Percentiles rank a stretch among this genome's conserved stretches.
Conservation (phyloP, 2,329 filamentous ascomycete species). For the Claviceps spartinae region DNA sequence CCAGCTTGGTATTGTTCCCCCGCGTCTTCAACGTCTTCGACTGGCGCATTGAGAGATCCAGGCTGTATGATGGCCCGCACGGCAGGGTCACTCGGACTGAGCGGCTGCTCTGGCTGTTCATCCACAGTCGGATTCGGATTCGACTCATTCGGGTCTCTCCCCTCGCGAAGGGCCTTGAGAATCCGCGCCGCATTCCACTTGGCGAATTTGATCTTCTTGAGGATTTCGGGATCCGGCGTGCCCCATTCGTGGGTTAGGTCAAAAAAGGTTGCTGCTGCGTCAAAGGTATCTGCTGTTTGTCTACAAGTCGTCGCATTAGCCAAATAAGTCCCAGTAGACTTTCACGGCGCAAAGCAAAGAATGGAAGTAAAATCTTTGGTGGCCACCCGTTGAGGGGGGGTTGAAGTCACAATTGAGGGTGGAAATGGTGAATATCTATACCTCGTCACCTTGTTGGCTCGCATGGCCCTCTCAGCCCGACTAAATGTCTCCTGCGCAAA, state of each 20-base stretch:
- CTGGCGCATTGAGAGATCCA: constrained; percentile 26
- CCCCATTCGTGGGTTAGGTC: constrained; percentile 81
- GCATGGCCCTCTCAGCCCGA: constrained; percentile 68
- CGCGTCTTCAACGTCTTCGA: constrained; percentile 40
- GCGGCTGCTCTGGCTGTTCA: constrained; percentile 23
- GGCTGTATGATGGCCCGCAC: constrained; percentile 32
- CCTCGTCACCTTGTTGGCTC: constrained; percentile 72
- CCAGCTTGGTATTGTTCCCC: constrained; percentile 16
- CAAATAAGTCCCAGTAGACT: too few relatives aligned
- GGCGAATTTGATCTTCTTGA: constrained; percentile 85
- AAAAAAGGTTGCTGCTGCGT: constrained; percentile 84
- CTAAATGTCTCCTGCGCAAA: constrained; percentile 84
- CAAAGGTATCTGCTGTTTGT: constrained; percentile 87
- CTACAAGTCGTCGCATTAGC: constrained; percentile 25
- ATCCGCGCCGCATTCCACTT: constrained; percentile 94
- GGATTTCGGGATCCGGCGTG: constrained; percentile 56
- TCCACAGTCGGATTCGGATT: constrained; percentile 47
- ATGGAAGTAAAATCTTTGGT: not conserved
- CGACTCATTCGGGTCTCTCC: constrained; percentile 80
- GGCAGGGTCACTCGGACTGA: constrained; percentile 54
- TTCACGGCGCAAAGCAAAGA: too few relatives aligned
- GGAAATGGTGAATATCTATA: constrained; percentile 18
- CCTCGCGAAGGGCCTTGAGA: constrained; percentile 77
- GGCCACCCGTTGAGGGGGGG: too few relatives aligned
- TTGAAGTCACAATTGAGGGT: too few relatives aligned